These are phyloP conservation scores for Linnemannia zychae DNA, from an alignment of 192 early-diverging fungal genomes.

Conservation along the genomic window DNA sequence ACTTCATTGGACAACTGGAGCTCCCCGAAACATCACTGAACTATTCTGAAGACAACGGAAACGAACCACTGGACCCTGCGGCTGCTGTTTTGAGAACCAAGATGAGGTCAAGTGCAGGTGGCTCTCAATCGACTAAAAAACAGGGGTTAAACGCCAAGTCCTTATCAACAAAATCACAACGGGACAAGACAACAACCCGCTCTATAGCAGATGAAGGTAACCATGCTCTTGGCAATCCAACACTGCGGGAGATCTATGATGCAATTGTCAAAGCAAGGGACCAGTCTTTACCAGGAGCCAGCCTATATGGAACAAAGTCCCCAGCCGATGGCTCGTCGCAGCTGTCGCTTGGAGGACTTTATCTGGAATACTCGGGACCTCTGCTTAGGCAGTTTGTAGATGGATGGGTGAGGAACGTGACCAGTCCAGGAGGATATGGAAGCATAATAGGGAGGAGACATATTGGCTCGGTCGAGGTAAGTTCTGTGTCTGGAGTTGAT, in stretches of 20 bases:
- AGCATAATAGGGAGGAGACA: conserved; percentile 37
- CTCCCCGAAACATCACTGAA: background rate
- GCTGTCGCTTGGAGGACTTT: conserved; percentile 25
- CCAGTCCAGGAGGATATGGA: conserved; percentile 35
- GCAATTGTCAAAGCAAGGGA: conserved; percentile 17
- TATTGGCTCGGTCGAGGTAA: conserved; percentile 33
- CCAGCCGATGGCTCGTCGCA: background rate
- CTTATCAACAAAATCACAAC: background rate
- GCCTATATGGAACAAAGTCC: background rate
- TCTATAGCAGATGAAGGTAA: background rate
- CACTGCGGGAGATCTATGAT: conserved; percentile 29
- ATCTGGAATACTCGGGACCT: conserved; percentile 34
- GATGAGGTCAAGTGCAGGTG: background rate
- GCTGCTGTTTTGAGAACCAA: conserved; percentile 28
- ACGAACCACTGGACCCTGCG: conserved; percentile 35
- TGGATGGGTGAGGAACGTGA: conserved; percentile 31
- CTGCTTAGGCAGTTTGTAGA: conserved; percentile 30
- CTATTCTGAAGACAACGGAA: background rate
- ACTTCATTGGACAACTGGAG: conserved; percentile 23
- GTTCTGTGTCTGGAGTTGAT: background rate
- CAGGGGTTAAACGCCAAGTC: conserved; percentile 5
- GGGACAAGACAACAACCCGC: background rate
- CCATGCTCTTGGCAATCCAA: conserved; percentile 10
- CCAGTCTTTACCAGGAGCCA: conserved; percentile 2
- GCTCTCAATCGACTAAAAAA: background rate